Percentiles rank a stretch among this genome's conserved stretches.
phyloP scores from a whole-genome alignment of 768 basidiomycete genomes.

The Dentipellis sp. region DNA sequence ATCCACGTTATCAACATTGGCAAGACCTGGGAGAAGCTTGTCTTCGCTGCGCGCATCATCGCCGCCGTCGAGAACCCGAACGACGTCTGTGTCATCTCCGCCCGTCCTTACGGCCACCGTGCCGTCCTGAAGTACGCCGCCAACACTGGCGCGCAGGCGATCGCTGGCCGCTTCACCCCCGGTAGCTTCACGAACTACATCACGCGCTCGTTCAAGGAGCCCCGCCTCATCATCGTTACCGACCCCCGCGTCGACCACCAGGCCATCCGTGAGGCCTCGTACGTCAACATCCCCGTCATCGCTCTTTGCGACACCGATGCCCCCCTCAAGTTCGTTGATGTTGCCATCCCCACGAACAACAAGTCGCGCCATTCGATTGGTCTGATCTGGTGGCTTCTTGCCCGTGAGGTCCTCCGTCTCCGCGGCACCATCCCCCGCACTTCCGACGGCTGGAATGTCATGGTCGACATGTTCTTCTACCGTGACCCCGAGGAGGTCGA shows the following conservation, averaged over 20 bases:
- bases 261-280: slow-evolving; percentile 98
- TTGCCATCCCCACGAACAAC: slow-evolving; percentile 99
- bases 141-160: slow-evolving; percentile 97
- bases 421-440: slow-evolving; percentile 90
- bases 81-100: slow-evolving; percentile 96
- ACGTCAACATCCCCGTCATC: slow-evolving; percentile 99
- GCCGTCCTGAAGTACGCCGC: slow-evolving; percentile 98
- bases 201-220: slow-evolving; percentile 99
- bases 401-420: slow-evolving; percentile 93
- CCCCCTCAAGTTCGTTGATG: slow-evolving; percentile 94
- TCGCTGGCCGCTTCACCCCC: slow-evolving; percentile 98
- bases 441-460: slow-evolving; percentile 91
- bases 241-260: slow-evolving; percentile 99
- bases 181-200: slow-evolving; percentile 99
- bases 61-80: slow-evolving; percentile 97
- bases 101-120: slow-evolving; percentile 97
- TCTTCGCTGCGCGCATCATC: slow-evolving; percentile 95
- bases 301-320: slow-evolving; percentile 99
- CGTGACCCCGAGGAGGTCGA: slow-evolving; percentile 99
- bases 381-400: slow-evolving; percentile 95
- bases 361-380: slow-evolving; percentile 96
- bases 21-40: slow-evolving; percentile 99
- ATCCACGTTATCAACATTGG: slow-evolving; percentile 97
- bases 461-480: slow-evolving; percentile 99
- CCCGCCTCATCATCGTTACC: slow-evolving; percentile 95